Conservation (phyloP, 1,139 yeast genomes). For the Hyphopichia burtonii region DNA sequence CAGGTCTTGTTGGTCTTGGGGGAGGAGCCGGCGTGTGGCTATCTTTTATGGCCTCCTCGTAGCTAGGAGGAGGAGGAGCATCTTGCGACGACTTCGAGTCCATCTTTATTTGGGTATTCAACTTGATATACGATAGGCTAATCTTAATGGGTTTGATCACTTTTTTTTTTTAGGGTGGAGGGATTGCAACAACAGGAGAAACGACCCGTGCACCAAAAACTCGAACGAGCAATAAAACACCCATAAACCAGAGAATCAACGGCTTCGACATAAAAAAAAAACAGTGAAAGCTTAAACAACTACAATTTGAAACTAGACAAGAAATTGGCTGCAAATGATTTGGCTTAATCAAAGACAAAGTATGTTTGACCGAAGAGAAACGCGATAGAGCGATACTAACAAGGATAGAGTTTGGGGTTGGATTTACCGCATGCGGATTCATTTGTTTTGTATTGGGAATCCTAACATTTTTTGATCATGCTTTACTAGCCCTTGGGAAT, state of each 20-base stretch:
- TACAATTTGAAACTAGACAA: too few species aligned
- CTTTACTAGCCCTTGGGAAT: constrained; percentile 86
- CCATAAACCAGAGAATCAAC: too few species aligned
- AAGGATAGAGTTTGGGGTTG: constrained; percentile 82
- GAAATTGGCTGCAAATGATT: too few species aligned
- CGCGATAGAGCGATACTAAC: not conserved
- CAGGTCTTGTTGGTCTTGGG: constrained; percentile 9
- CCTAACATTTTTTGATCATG: constrained; percentile 83
- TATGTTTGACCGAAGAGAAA: constrained; percentile 1
- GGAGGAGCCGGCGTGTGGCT: constrained; percentile 9
- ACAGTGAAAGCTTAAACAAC: too few species aligned
- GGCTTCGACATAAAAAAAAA: too few species aligned
- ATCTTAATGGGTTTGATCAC: not conserved
- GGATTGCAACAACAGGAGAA: too few species aligned
- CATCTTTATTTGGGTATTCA: not conserved
- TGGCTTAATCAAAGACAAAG: constrained; percentile 7
- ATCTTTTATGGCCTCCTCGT: constrained; percentile 1
- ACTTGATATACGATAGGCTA: not conserved
- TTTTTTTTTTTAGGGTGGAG: not conserved
- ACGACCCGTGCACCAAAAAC: too few species aligned
- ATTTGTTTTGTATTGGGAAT: constrained; percentile 80
- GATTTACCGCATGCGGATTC: constrained; percentile 85
- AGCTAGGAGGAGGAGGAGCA: constrained; percentile 10
- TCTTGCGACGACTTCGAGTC: not conserved
- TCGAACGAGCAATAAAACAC: too few species aligned